These are phyloP conservation scores for Trichoderma gracile DNA, from an alignment of 2,329 filamentous ascomycete genomes.

Conservation along the genomic window DNA sequence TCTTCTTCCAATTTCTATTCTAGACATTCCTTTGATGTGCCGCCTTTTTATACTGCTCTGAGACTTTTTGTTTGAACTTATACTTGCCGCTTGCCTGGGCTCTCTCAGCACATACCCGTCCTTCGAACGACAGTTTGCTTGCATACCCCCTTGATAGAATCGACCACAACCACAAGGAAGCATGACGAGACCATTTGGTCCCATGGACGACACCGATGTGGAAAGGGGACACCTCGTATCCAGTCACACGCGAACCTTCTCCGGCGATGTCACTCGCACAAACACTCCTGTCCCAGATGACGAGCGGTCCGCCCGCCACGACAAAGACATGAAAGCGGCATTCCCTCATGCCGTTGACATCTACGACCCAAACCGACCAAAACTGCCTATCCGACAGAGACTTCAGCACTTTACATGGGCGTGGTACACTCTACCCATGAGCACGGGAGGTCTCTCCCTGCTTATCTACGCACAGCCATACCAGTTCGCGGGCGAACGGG, in stretches of 20 bases:
- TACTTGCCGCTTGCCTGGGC: not conserved
- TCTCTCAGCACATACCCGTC: not conserved
- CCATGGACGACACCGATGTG: not conserved
- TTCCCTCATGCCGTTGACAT: constrained; percentile 26
- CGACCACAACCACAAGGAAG: constrained; percentile 6
- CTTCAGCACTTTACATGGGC: constrained; percentile 66
- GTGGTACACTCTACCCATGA: constrained; percentile 76
- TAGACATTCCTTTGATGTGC: not conserved
- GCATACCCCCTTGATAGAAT: constrained; percentile 6
- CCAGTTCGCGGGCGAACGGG: constrained; percentile 61
- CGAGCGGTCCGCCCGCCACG: not conserved
- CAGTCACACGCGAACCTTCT: constrained; percentile 8
- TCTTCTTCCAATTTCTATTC: not conserved
- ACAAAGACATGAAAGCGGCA: not conserved
- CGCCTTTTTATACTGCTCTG: not conserved
- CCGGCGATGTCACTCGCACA: constrained; percentile 12
- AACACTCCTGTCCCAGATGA: constrained; percentile 12
- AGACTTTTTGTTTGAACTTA: not conserved
- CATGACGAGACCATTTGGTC: not conserved
- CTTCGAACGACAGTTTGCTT: not conserved
- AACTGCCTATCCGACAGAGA: constrained; percentile 46
- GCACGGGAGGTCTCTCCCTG: constrained; percentile 67
- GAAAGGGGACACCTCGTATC: not conserved
- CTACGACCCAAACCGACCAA: constrained; percentile 32
- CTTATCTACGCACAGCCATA: constrained; percentile 65